These are phyloP conservation scores for Penicillium bialowiezense DNA, from an alignment of 495 filamentous ascomycete genomes.

Conservation along the genomic window DNA sequence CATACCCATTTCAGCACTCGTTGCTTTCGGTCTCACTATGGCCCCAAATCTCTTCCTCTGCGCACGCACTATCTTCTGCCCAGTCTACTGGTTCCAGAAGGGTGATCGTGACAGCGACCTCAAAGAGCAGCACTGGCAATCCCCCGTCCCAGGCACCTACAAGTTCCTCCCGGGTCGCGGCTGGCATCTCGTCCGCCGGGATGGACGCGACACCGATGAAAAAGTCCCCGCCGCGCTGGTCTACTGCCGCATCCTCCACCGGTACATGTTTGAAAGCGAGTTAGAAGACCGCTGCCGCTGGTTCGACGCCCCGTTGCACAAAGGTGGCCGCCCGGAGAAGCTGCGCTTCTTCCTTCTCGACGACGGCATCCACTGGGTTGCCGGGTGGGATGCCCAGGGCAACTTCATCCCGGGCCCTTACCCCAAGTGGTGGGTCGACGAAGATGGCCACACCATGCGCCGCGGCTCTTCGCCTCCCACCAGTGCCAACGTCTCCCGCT, in stretches of 20 bases:
- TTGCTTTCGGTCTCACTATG: slow-evolving; percentile 22
- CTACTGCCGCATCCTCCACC: slow-evolving; percentile 48
- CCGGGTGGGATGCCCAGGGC: slow-evolving; percentile 43
- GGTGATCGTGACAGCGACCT: slow-evolving; percentile 36
- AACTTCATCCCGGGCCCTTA: slow-evolving; percentile 46
- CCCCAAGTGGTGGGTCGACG: slow-evolving; percentile 42
- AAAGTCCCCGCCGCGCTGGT: slow-evolving; percentile 38
- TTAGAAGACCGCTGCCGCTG: slow-evolving; percentile 43
- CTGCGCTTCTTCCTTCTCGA: slow-evolving; percentile 45
- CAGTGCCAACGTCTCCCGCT: slow-evolving; percentile 40
- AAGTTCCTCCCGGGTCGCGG: slow-evolving; percentile 42
- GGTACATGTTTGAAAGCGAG: slow-evolving; percentile 45
- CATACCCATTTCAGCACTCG: neutral
- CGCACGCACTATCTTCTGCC: slow-evolving; percentile 39
- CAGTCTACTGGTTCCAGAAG: slow-evolving; percentile 44
- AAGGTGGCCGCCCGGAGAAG: slow-evolving; percentile 33
- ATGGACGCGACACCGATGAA: slow-evolving; percentile 37
- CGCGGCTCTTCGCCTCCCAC: slow-evolving; percentile 36
- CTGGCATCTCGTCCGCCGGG: slow-evolving; percentile 43
- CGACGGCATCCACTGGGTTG: slow-evolving; percentile 42
- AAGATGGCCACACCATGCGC: slow-evolving; percentile 38
- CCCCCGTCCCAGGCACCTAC: slow-evolving; percentile 44
- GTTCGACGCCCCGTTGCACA: slow-evolving; percentile 34
- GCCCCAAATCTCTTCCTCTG: slow-evolving; percentile 48
- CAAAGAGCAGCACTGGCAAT: slow-evolving; percentile 46